Percentiles rank a stretch among this genome's conserved stretches.
phyloP scores from a whole-genome alignment of 768 basidiomycete species.

The Inosperma sp. region DNA sequence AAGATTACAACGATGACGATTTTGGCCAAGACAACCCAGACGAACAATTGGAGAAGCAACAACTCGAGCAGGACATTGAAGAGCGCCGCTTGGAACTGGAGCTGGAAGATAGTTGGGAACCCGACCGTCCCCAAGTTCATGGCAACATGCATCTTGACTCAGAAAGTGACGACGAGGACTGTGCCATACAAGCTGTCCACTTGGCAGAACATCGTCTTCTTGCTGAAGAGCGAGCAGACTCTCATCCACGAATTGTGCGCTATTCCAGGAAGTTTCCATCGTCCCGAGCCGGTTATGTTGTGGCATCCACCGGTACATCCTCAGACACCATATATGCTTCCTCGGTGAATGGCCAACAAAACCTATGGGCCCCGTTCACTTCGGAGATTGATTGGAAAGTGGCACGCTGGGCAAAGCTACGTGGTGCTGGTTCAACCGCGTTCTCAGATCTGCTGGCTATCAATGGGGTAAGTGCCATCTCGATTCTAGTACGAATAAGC shows the following conservation, averaged over 20 bases:
- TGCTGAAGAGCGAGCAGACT: not conserved
- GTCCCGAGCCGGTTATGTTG: not conserved
- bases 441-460: conserved; percentile 37
- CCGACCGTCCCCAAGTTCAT: not conserved
- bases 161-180: not conserved
- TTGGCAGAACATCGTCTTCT: not conserved
- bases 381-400: conserved; percentile 37
- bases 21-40: not conserved
- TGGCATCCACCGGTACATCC: not conserved
- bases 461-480: conserved; percentile 32
- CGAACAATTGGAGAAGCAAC: not conserved
- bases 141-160: not conserved
- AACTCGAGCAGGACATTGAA: not conserved
- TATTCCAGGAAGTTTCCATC: not conserved
- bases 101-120: conserved; percentile 1
- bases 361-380: conserved; percentile 28
- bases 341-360: not conserved
- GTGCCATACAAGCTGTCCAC: not conserved
- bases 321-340: not conserved
- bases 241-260: not conserved
- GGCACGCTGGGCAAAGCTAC: conserved; percentile 38
- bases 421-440: conserved; percentile 33
- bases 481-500: not conserved
- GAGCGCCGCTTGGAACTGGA: not conserved
- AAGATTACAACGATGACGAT: not conserved